A percentile compares a stretch with the other conserved stretches of the same genome.
phyloP scores from a whole-genome alignment of 1,284 basidiomycete species.

The Marasmius tenuissimus region DNA sequence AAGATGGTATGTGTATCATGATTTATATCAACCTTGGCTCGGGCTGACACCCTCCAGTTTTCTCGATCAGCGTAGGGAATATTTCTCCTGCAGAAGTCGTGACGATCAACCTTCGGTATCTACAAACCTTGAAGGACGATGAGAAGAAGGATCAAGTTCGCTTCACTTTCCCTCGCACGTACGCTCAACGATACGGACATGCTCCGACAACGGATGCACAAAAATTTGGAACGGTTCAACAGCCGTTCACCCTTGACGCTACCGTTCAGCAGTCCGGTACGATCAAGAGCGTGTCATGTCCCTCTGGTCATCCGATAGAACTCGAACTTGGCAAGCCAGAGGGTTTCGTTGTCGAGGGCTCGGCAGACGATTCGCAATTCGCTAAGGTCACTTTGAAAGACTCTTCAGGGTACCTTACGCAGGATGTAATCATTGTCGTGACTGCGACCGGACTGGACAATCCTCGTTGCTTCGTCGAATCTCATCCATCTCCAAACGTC shows the following conservation, averaged over 20 bases:
- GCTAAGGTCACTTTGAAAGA: constrained; percentile 3
- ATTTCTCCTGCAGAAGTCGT: constrained; percentile 6
- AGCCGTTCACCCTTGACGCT: background rate
- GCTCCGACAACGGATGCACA: background rate
- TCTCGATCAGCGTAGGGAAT: constrained; percentile 10
- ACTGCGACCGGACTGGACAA: constrained; percentile 20
- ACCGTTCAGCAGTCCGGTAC: constrained; percentile 4
- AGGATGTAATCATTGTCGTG: constrained; percentile 25
- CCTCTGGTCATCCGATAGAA: constrained; percentile 8
- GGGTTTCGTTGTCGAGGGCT: background rate
- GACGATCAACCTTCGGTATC: constrained; percentile 10
- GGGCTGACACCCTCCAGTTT: background rate
- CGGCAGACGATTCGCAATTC: background rate
- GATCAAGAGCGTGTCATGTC: constrained; percentile 10
- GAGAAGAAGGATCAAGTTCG: constrained; percentile 11
- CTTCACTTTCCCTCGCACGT: constrained; percentile 5
- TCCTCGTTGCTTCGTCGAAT: constrained; percentile 30
- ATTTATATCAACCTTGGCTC: background rate
- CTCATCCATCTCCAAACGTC: constrained; percentile 6
- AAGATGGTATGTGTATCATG: background rate
- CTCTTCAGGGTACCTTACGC: constrained; percentile 1
- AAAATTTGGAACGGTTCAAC: background rate
- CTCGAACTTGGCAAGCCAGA: constrained; percentile 7
- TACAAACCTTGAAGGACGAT: constrained; percentile 10
- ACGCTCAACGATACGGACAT: constrained; percentile 9